Evolutionary conservation across 2,329 filamentous ascomycete species (phyloP), one percentile per base, ranked within the genome.

Genomic region (Trichoderma breve): DNA sequence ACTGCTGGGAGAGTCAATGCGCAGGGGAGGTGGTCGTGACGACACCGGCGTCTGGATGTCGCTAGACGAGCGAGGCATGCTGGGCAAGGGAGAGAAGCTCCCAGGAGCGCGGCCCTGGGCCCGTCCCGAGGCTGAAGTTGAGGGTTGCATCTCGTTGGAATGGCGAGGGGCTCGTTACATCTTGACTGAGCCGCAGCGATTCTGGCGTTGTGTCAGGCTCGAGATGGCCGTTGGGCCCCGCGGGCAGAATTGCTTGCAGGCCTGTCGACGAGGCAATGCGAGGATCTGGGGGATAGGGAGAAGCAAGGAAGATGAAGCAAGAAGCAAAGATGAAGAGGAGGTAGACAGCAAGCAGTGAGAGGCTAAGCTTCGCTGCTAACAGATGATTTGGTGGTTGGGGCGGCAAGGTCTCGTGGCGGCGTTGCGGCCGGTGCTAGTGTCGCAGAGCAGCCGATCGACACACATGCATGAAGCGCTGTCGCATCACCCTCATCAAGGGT

Each of bases 11-110:
- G 78, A 78, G 53, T 82, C 75, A 74, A 78, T 77, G 71, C 76
- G 78, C 71, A 79, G 78, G 65, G 79, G 82, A 73, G 80, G 82
- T 21, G 80, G 80, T 39, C 80, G 78, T 24, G 75, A 71, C 5
- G 79, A 76, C 6, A 74, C 75, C n/a, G 74, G 70, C 21, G 30
- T 32, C 28, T 60, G 57, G 11, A 80, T 72, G 63, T 79, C 75
- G 72, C 79, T 74, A 3, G 76, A 74, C 36, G 79, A 77, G 12
- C 75, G 78, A 61, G 78, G 76, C 60, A 78, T 75, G 64, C 76
- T 77, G 57, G 85, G 82, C 74, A 88, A 80, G 73, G 87, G 85
- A 73, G 86, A 86, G 82, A 89, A 89, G 83, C 86, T 87, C 74
- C 87, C 86, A 32, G 86, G 86, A 73, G 84, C 85, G 74, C 85